A percentile compares a stretch with the other conserved stretches of the same genome.
These are phyloP conservation scores for Ganoderma boninense DNA, from an alignment of 1,284 basidiomycete species.

Conservation along the genomic window DNA sequence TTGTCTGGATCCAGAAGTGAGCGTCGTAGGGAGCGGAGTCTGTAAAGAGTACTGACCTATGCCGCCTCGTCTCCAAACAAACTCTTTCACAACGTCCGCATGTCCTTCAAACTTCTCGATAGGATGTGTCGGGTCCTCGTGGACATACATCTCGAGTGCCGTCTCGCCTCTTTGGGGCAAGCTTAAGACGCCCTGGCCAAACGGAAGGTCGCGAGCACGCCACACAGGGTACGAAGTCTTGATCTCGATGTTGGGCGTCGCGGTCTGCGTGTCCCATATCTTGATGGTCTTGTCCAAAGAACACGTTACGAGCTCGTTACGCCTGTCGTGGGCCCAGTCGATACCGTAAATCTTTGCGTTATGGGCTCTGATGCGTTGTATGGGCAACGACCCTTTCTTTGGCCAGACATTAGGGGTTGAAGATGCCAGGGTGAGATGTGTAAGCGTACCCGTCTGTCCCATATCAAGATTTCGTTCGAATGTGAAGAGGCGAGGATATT, in stretches of 20 bases:
- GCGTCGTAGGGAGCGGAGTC: not conserved
- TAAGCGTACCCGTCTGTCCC: constrained; percentile 80
- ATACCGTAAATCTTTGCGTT: constrained; percentile 93
- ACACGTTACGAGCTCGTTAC: constrained; percentile 89
- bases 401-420: not conserved
- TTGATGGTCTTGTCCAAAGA: constrained; percentile 94
- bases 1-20: constrained; percentile 50
- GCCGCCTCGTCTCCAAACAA: constrained; percentile 88
- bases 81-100: constrained; percentile 95
- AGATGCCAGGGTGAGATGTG: not conserved
- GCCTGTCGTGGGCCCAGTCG: constrained; percentile 85
- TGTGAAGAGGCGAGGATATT: constrained; percentile 91
- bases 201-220: constrained; percentile 93
- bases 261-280: constrained; percentile 68
- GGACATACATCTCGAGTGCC: constrained; percentile 85
- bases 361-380: constrained; percentile 82
- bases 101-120: constrained; percentile 90
- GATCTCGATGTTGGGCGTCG: constrained; percentile 64
- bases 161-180: constrained; percentile 92
- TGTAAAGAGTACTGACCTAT: constrained; percentile 49
- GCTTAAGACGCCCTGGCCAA: constrained; percentile 90
- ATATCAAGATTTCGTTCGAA: constrained; percentile 82
- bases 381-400: constrained; percentile 90
- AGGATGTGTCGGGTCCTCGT: constrained; percentile 57
- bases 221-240: constrained; percentile 91